Base-by-base conservation (phyloP, 345 rosid species). In the Ailanthus altissimus region DNA sequence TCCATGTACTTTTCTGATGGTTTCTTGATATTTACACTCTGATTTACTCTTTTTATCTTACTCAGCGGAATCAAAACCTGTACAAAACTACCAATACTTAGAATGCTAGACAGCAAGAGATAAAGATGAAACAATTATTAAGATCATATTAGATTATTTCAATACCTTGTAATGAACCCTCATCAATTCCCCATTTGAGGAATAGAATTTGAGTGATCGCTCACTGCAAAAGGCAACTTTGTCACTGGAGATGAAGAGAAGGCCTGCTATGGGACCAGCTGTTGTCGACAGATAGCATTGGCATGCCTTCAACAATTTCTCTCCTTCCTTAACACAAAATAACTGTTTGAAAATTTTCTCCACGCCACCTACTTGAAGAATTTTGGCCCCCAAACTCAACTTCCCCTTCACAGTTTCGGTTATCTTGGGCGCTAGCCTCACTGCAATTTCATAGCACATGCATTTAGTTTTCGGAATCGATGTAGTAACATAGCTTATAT, bases 1-100 rank as follows among this genome's bases (percentile, higher is more conserved):
- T 94, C 90, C 26, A 90, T 79, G 81, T 87, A 91, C 86, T 94
- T 91, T 45, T 91, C 84, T 13, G 94, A 87, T 62, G 95, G 94
- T 45, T 83, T 89, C 90, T 91, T 83, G 60, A 66, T 80, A 77
- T 90, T 88, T 78, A 81, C 82, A 47, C 89, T 85, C 40, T 82
- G 86, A 79, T 87, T 87, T 5, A 83, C 92, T 72, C 78, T 73
- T 75, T 85, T 84, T 82, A 94, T 86, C 80, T 88, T 89, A 51
- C 66, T 66, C 12, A 90, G 75, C 0, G 97, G 97, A 76, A 94
- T 86, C 66, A 86, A 67, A 3, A 91, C 88, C 91, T 82, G 81
- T 78, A 77, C 20, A 53, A 5, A 60, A 53, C 6, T 50, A 14
- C 49, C 47, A 20, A 9, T 43, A n/a, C 21, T 42, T 42, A n/a